A percentile compares a stretch with the other conserved stretches of the same genome.
Evolutionary conservation across 1,139 yeast genomes (phyloP).

Genomic region (Debaryomyces coudertii): DNA sequence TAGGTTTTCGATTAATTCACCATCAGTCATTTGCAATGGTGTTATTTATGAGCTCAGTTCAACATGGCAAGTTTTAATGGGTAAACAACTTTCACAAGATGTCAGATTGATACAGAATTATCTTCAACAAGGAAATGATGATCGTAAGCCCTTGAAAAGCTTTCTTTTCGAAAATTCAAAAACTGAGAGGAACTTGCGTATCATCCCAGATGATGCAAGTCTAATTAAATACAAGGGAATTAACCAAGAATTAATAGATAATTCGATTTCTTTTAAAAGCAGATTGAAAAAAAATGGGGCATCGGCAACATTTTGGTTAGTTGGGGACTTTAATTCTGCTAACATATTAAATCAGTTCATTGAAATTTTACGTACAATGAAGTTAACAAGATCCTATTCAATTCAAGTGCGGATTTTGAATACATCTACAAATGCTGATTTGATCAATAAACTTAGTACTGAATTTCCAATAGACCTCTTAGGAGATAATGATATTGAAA

Average conservation of each 20-base stretch:
- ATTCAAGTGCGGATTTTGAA: constrained; percentile 35
- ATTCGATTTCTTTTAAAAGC: constrained; percentile 23
- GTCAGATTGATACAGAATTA: constrained; percentile 30
- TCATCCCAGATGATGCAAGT: constrained; percentile 39
- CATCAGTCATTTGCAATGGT: constrained; percentile 75
- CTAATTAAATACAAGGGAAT: constrained; percentile 38
- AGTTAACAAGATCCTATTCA: constrained; percentile 19
- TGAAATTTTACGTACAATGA: constrained; percentile 34
- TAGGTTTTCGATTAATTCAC: constrained; percentile 45
- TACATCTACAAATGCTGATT: constrained; percentile 7
- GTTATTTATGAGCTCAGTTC: constrained; percentile 49
- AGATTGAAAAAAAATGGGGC: constrained; percentile 18
- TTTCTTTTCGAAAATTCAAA: constrained; percentile 39
- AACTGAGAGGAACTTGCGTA: constrained; percentile 33
- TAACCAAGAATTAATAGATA: constrained; percentile 30
- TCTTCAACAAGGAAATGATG: constrained; percentile 24
- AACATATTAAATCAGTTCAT: constrained; percentile 45
- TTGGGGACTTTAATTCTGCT: constrained; percentile 54
- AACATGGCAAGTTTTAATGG: constrained; percentile 45
- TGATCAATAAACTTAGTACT: background rate
- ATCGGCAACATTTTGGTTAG: constrained; percentile 51
- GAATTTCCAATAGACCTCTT: constrained; percentile 1
- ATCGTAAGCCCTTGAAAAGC: constrained; percentile 29
- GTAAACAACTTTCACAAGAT: constrained; percentile 44
- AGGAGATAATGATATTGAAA: background rate